Base-by-base conservation (phyloP, 2,329 filamentous ascomycete genomes). In the Cladosporium phlei region DNA sequence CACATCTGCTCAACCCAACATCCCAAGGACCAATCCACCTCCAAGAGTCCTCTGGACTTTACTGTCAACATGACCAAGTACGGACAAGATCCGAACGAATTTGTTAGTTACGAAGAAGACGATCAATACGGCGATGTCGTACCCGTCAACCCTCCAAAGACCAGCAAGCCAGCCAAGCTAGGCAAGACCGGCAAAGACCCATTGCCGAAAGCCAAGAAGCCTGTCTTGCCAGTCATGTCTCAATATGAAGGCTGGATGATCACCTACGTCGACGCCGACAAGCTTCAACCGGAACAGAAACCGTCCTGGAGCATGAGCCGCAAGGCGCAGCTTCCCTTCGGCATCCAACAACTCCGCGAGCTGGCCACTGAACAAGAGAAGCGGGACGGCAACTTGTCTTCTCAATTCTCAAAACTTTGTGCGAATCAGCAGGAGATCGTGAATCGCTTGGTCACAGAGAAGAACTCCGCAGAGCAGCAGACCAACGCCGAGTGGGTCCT, bases 401-500 rank as follows among this genome's bases (percentile, higher is more conserved):
- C 14, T 20, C 44, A 51, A 9, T 51, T 46, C 21, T 21, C 19
- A 16, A 24, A 38, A 6, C 47, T 54, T 7, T 46, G 29, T 9
- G 8, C 38, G 1, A 52, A 42, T 14, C 53, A 54, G 46, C 53
- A 47, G 20, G 38, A 33, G 11, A 35, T 56, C 12, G 38, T 54
- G 5, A 47, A 49, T 24, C 50, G 47, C 12, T 19, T 56, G 25
- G 25, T 52, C 7, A 48, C 27, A 8, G 48, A 52, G 19, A 45
- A 46, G 12, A 42, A 49, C 10, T 10, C 12, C 2, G 16, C 33
- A 8, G 53, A 56, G 16, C 51, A 51, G 37, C 32, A 54, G 10
- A 12, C 33, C 9, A 42, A 50, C 22, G 53, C 53, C 1, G 38
- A 46, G 3, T 54, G 53, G 53, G 30, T 46, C 4, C 37, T 56